These are phyloP conservation scores for Skeletonema potamos DNA, from an alignment of 108 stramenopile genomes.

Conservation along the genomic window DNA sequence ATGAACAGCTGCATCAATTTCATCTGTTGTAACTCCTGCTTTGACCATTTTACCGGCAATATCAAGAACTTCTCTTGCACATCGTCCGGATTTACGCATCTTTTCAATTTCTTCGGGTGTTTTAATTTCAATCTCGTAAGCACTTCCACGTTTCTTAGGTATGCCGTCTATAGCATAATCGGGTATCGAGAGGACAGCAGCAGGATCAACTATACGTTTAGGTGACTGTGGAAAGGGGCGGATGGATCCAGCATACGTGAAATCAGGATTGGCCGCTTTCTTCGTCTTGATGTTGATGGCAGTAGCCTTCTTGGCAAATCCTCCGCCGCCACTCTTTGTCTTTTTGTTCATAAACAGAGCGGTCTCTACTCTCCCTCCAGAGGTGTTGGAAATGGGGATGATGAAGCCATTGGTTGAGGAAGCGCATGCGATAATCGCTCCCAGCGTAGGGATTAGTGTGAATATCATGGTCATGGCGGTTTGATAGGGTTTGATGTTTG, in stretches of 20 bases:
- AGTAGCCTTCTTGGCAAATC: conserved; percentile 18
- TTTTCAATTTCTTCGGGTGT: conserved; percentile 82
- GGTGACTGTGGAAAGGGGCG: conserved; percentile 68
- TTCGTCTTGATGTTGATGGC: conserved; percentile 19
- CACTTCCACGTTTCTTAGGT: conserved; percentile 41
- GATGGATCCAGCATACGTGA: conserved; percentile 68
- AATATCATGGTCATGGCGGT: not conserved
- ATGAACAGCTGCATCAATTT: conserved; percentile 91
- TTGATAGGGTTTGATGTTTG: too few species aligned
- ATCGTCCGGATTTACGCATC: conserved; percentile 85
- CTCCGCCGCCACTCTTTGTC: conserved; percentile 7
- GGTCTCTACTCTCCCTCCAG: not conserved
- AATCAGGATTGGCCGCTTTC: conserved; percentile 19
- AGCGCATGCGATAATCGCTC: not conserved
- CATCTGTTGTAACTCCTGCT: conserved; percentile 86
- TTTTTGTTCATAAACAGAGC: conserved; percentile 16
- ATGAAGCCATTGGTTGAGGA: not conserved
- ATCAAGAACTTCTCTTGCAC: conserved; percentile 92
- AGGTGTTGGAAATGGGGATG: not conserved
- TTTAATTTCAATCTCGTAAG: conserved; percentile 78
- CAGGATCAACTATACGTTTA: conserved; percentile 54
- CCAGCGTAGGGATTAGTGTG: not conserved
- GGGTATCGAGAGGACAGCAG: conserved; percentile 45
- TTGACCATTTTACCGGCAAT: conserved; percentile 77
- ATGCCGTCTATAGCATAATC: conserved; percentile 78